Conservation (phyloP, 2,329 filamentous ascomycete genomes). For the Sporothrix variecibatus region DNA sequence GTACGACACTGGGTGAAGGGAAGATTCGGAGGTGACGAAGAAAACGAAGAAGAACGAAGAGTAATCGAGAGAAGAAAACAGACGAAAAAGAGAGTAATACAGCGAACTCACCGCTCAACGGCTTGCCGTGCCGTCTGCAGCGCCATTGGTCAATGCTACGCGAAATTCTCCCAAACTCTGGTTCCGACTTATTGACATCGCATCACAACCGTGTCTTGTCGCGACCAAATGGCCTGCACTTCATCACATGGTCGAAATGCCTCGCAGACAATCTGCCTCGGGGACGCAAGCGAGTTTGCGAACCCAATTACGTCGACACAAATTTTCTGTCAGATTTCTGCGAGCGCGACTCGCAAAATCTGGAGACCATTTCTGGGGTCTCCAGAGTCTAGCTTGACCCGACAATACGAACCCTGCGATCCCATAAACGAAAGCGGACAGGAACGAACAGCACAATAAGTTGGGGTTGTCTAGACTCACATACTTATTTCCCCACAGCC, state of each 20-base stretch:
- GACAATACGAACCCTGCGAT: background rate
- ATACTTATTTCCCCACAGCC: background rate
- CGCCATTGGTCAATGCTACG: background rate
- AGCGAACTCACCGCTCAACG: background rate
- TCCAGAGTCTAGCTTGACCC: background rate
- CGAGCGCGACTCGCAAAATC: background rate
- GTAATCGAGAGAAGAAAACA: background rate
- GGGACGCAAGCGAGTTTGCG: background rate
- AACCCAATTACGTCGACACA: background rate
- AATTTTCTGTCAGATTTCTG: background rate
- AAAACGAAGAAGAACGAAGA: background rate
- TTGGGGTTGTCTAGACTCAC: background rate
- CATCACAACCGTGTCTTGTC: background rate
- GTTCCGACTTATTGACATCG: constrained; percentile 3
- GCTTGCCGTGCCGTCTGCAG: background rate
- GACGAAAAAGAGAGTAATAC: background rate
- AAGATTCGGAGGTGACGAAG: no score
- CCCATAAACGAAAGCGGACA: background rate
- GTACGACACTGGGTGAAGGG: background rate
- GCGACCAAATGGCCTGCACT: background rate
- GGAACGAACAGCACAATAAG: background rate
- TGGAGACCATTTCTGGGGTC: background rate
- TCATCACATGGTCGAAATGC: background rate
- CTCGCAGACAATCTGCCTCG: background rate
- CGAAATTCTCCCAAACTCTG: background rate